Evolutionary conservation across 169 alveolate genomes (phyloP), one percentile per base, ranked within the genome.

Genomic region (Eimeria acervulina): DNA sequence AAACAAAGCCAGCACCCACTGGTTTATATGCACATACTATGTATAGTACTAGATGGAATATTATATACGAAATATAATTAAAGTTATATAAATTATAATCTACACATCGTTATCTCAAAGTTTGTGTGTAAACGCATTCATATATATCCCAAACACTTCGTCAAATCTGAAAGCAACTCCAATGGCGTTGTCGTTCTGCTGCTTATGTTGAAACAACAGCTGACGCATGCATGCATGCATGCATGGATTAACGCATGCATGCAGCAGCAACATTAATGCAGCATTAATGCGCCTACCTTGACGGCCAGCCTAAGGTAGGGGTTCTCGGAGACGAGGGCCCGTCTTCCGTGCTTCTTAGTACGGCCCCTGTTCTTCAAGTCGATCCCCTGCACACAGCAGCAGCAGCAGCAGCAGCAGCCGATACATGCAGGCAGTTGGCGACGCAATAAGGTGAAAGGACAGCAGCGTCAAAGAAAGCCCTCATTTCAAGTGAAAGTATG

Each of bases 351-450:
- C 90, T 74, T 88, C 96, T 95, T 96, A 51, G 80, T 52, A 61
- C 97, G 97, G 38, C 97, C 97, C 13, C 97, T 92, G 63, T 96
- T 95, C 61, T 96, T 94, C 85, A 96, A 90, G 87, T 96, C 97
- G 87, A 97, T 96, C 31, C 97, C 97, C 97, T 95, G 96, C 12
- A 90, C 26, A 83, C 1, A 44, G n/a, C n/a, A 31, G 55, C 26
- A 80, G 42, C n/a, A 42, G 28, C 42, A 26, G 42, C 23, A 80
- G 31, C 31, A 44, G 68, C 36, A 44, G 68, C 68, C 4, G 1
- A 47, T 44, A 44, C 10, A 44, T 40, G 68, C 68, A 17, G 6
- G 33, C 63, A 76, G 55, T 23, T 2, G 23, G 55, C 1, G 28
- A 44, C 44, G 36, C 38, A 10, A 21, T 0, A 38, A 19, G 68